Conservation (phyloP, 345 rosid genomes). For the Aquilaria yunnanensis region DNA sequence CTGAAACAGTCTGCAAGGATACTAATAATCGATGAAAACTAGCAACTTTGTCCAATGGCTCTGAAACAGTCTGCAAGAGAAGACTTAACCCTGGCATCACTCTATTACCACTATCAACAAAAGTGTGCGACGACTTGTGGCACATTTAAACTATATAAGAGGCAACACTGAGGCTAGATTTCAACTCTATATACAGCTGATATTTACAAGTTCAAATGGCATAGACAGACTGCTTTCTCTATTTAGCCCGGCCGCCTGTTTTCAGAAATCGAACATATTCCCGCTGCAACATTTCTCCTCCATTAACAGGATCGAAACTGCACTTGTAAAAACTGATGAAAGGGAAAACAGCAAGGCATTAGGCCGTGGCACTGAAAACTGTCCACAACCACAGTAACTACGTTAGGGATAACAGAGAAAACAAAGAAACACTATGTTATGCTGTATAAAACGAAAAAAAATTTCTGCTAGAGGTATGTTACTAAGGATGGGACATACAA, state of each 20-base stretch:
- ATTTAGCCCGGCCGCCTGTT: slow-evolving; percentile 26
- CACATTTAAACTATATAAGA: too few species aligned
- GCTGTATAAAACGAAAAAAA: not conserved
- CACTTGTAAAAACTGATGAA: slow-evolving; percentile 56
- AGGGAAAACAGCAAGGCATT: not conserved
- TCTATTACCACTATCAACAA: too few species aligned
- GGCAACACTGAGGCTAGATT: too few species aligned
- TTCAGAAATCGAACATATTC: slow-evolving; percentile 52
- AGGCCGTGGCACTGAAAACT: not conserved
- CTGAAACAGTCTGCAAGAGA: too few species aligned
- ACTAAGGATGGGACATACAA: too few species aligned
- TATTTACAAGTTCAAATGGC: slow-evolving; percentile 7
- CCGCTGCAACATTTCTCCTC: slow-evolving; percentile 59
- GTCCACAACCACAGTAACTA: too few species aligned
- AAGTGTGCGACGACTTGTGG: too few species aligned
- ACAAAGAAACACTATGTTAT: not conserved
- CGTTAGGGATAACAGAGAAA: not conserved
- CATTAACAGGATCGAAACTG: slow-evolving; percentile 53
- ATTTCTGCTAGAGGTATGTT: too few species aligned
- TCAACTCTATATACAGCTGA: slow-evolving; percentile 1
- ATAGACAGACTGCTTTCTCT: not conserved
- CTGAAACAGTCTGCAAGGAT: too few species aligned
- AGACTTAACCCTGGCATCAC: too few species aligned
- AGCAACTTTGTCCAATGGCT: too few species aligned
- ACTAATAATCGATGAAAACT: too few species aligned